Percentiles rank a stretch among this genome's conserved stretches.
These are phyloP conservation scores for Cyberlindnera subsufficiens DNA, from an alignment of 805 yeast genomes.

Conservation along the genomic window DNA sequence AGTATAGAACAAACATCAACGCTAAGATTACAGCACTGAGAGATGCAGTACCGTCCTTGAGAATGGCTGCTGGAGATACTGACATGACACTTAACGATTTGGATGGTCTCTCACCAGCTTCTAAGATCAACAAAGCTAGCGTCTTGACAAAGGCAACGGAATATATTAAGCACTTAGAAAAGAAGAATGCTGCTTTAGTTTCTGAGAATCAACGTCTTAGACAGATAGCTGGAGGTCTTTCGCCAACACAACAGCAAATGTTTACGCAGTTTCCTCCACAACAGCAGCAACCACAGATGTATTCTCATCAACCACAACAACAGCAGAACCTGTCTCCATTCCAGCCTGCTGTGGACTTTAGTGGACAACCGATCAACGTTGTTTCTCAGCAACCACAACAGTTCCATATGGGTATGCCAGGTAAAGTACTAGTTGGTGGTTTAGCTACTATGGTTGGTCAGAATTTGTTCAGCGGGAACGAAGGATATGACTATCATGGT, in stretches of 20 bases:
- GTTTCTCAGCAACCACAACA: constrained; percentile 17
- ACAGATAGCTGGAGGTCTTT: constrained; percentile 7
- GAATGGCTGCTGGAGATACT: constrained; percentile 52
- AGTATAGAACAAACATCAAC: constrained; percentile 73
- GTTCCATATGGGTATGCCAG: constrained; percentile 25
- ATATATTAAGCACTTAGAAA: constrained; percentile 68
- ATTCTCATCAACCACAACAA: constrained; percentile 7
- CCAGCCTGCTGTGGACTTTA: constrained; percentile 21
- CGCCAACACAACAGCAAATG: constrained; percentile 4
- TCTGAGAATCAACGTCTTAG: constrained; percentile 48
- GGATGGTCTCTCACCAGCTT: constrained; percentile 73
- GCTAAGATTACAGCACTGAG: constrained; percentile 61
- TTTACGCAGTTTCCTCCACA: constrained; percentile 8
- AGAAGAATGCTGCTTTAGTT: constrained; percentile 30
- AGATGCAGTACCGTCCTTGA: constrained; percentile 73
- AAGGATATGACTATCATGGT: constrained; percentile 35
- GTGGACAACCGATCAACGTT: constrained; percentile 21
- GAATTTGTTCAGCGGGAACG: constrained; percentile 24
- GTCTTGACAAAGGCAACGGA: constrained; percentile 75
- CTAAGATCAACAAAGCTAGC: constrained; percentile 72
- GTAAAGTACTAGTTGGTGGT: constrained; percentile 40
- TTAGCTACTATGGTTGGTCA: constrained; percentile 42
- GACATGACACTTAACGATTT: constrained; percentile 41
- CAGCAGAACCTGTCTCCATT: constrained; percentile 11
- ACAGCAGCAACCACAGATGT: constrained; percentile 1